These are phyloP conservation scores for Verbascum thapsus DNA, from an alignment of 257 asterid species.

Conservation along the genomic window DNA sequence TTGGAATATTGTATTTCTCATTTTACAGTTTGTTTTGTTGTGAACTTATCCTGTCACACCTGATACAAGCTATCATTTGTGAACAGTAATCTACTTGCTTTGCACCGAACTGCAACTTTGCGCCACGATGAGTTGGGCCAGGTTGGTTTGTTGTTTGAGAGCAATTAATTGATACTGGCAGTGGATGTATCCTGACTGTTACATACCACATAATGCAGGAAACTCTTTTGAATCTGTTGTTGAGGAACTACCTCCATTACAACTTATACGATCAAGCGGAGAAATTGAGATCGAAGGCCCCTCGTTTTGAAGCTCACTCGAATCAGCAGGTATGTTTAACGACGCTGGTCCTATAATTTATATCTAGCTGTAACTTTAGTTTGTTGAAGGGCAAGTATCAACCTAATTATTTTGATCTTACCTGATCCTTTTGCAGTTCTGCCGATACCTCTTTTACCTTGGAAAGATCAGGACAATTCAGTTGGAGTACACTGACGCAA, in stretches of 20 bases:
- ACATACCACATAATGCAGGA: constrained; percentile 46
- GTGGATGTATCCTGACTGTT: constrained; percentile 20
- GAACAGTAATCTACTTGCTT: constrained; percentile 77
- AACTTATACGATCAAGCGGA: constrained; percentile 83
- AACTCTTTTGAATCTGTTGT: constrained; percentile 70
- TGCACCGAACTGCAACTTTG: constrained; percentile 90
- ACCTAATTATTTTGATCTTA: constrained; percentile 26
- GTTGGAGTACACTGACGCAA: constrained; percentile 82
- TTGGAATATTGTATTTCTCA: constrained; percentile 3
- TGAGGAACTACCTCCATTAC: constrained; percentile 80
- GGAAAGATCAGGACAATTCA: constrained; percentile 83
- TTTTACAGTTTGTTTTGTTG: constrained; percentile 1
- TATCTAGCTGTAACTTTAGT: not conserved
- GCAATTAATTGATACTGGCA: constrained; percentile 23
- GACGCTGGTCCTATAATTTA: constrained; percentile 8
- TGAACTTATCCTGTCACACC: constrained; percentile 14
- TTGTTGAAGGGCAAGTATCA: constrained; percentile 6
- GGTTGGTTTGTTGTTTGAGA: constrained; percentile 48
- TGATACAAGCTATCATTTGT: constrained; percentile 32
- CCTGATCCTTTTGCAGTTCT: constrained; percentile 51
- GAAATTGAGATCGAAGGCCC: constrained; percentile 81
- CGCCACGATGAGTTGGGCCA: constrained; percentile 98
- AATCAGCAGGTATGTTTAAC: constrained; percentile 62
- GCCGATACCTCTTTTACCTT: constrained; percentile 74
- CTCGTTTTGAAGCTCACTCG: constrained; percentile 79